Evolutionary conservation across 108 stramenopile genomes (phyloP), one percentile per base, ranked within the genome.

Genomic region (Cylindrotheca closterium): DNA sequence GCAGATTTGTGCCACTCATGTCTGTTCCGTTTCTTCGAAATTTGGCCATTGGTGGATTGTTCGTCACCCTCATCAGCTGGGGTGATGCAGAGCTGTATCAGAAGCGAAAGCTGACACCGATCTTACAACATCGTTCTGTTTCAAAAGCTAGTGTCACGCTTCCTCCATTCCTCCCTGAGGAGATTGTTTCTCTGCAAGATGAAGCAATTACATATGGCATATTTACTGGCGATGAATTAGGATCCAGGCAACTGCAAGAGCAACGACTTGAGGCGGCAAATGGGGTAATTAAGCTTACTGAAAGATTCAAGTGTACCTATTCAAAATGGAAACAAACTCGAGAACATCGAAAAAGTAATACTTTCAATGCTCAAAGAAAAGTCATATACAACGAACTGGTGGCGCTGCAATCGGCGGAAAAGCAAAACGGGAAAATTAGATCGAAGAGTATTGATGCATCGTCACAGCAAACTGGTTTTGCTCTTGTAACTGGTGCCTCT

Each of bases 401-500:
- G n/a, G 55, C 18, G 26, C 30, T 22, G 1, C 22, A 19, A 25
- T 45, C 25, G 54, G 50, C 56, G 25, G n/a, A n/a, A n/a, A n/a
- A n/a, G n/a, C n/a, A n/a, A n/a, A n/a, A n/a, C n/a, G n/a, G n/a
- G n/a, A n/a, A 10, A 21, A 60, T 47, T 4, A 50, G 23, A 37
- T 17, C 37, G 10, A 25, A 29, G 26, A 47, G 23, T 21, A 22
- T 33, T 22, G 25, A 37, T n/a, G 18, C 29, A 8, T 17, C 4
- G 4, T 2, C 25, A 53, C 15, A 7, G 2, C 17, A 26, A 10
- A 18, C 15, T 0, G 83, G 88, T 48, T 93, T 78, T 68, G 92
- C 92, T 5, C 58, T 93, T 30, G 86, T 94, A 1, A 94, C 92
- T 4, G 92, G 92, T 15, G 89, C 89, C 49, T 89, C 87, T 23